phyloP scores from a whole-genome alignment of 139 green algal species.

The Picochlorum sp. region DNA sequence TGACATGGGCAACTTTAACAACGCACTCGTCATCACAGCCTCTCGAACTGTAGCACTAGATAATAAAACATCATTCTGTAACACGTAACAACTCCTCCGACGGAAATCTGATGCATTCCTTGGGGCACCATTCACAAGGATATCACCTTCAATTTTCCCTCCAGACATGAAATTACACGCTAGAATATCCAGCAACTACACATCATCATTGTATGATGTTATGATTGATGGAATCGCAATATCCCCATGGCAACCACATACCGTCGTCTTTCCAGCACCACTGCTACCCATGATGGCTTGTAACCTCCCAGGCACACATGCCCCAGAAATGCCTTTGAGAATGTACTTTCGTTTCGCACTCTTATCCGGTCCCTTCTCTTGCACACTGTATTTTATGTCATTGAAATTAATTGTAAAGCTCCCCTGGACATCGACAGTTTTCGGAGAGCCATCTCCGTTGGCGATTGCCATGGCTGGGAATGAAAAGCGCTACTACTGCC shows the following conservation, averaged over 20 bases:
- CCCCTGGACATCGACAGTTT: no score
- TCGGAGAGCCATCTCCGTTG: no score
- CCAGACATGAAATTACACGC: slow-evolving; percentile 28
- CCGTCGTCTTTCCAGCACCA: slow-evolving; percentile 63
- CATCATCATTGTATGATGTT: neutral
- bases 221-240: no score
- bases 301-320: slow-evolving; percentile 24
- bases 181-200: slow-evolving; percentile 56
- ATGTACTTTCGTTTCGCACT: slow-evolving; percentile 18
- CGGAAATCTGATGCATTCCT: slow-evolving; percentile 10
- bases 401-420: neutral
- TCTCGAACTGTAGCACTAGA: slow-evolving; percentile 51
- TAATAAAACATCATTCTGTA: slow-evolving; percentile 53
- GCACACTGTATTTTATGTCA: neutral
- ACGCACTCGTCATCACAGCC: slow-evolving; percentile 44
- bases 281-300: slow-evolving; percentile 53
- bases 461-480: no score
- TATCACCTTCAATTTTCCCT: slow-evolving; percentile 18
- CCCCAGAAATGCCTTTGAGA: slow-evolving; percentile 33
- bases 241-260: slow-evolving; percentile 15
- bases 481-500: no score
- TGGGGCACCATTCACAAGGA: slow-evolving; percentile 43
- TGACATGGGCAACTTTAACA: slow-evolving; percentile 47
- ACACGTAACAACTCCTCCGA: slow-evolving; percentile 44
- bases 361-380: neutral